Base-by-base conservation (phyloP, 2,329 filamentous ascomycete species). In the Capronia epimyces region DNA sequence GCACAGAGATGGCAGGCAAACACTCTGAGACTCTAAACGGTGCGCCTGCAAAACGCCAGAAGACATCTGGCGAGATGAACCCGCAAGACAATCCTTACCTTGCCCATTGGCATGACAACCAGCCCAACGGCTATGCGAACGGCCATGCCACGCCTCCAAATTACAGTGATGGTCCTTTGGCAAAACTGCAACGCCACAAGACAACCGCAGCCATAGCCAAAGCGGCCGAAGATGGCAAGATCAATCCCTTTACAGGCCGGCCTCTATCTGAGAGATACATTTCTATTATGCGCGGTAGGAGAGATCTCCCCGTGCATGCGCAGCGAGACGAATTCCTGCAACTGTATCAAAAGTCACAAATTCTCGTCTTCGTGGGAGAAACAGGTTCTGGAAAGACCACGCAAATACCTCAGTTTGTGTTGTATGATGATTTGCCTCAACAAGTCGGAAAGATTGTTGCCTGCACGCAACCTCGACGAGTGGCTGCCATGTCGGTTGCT, bases 371-470 rank as follows among this genome's bases (percentile, higher is more conserved):
- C 65, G 93, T 98, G 59, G 93, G 93, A 75, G 93, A 98, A 77
- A 98, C 93, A 7, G 93, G 94, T 81, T 98, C 93, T 60, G 93
- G 93, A 74, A 98, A 98, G 76, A 98, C 93, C 3, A 98, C 93
- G 0, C 93, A 98, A 75, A 97, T 98, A 55, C 93, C 93, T 1
- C 93, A 98, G 69, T 98, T 96, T 69, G 91, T 98, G 60, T 82
- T 98, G 34, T 97, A 86, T 76, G 93, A 98, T 72, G 93, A 98
- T 70, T 79, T 96, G 25, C 91, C 93, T 21, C 88, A 97, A 64
- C 75, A 82, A 57, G 83, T 84, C 61, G 80, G 82, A 67, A 96
- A 96, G 75, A 84, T 96, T 71, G 85, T 98, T 52, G 93, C 91
- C 51, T 98, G 93, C 77, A 98, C 93, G 4, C 93, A 98, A 71